phyloP scores from a whole-genome alignment of 2,329 filamentous ascomycete species.

The Colletotrichum gigasporum region DNA sequence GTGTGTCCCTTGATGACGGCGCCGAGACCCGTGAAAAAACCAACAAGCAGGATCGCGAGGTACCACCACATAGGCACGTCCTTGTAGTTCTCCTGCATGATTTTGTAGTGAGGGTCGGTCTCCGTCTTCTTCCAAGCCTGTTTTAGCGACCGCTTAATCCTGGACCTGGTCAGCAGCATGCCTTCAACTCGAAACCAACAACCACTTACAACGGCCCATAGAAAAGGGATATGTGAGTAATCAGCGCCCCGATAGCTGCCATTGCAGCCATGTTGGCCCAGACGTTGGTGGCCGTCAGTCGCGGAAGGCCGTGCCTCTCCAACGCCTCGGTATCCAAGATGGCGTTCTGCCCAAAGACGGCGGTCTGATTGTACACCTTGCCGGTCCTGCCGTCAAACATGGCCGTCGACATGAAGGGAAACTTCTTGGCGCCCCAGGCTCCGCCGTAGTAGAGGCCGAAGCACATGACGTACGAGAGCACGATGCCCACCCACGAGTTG shows the following conservation, averaged over 20 bases:
- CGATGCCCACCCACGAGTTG: conserved; percentile 49
- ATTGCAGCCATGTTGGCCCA: conserved; percentile 56
- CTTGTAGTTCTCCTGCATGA: conserved; percentile 50
- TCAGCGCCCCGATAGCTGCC: conserved; percentile 47
- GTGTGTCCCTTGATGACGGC: conserved; percentile 43
- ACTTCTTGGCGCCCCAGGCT: conserved; percentile 41
- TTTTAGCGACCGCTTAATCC: conserved; percentile 23
- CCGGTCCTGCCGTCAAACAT: conserved; percentile 47
- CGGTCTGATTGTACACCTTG: conserved; percentile 51
- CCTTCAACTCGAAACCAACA: fast-evolving
- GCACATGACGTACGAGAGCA: conserved; percentile 49
- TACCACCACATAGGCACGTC: conserved; percentile 56
- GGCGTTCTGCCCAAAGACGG: conserved; percentile 45
- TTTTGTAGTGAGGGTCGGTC: conserved; percentile 51
- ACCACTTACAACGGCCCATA: conserved; percentile 18
- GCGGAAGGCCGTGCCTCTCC: conserved; percentile 47
- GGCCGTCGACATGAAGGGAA: conserved; percentile 42
- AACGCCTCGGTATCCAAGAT: conserved; percentile 35
- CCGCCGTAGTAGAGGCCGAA: conserved; percentile 51
- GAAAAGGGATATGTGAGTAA: conserved; percentile 50
- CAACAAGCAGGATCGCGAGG: conserved; percentile 42
- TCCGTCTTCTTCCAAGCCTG: conserved; percentile 38
- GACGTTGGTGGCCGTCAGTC: conserved; percentile 48
- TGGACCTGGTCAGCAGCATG: neutral
- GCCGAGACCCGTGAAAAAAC: conserved; percentile 46